phyloP scores from a whole-genome alignment of 495 filamentous ascomycete genomes.

The Bathelium albidoporum region DNA sequence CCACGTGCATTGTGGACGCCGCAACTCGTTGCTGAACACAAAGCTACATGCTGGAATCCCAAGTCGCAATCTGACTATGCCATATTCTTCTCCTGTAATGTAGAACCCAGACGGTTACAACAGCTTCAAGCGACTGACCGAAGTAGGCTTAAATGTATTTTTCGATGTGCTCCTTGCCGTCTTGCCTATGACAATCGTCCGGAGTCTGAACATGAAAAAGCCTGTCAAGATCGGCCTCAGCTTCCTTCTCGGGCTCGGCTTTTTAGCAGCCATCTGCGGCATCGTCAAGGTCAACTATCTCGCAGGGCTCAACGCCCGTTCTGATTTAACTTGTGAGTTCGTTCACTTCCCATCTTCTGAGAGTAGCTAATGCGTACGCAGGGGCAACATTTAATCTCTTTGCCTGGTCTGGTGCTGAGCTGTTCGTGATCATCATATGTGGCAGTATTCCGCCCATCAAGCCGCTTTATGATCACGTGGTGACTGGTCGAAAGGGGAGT shows the following conservation, averaged over 20 bases:
- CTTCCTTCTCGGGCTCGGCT: neutral
- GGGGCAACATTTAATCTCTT: neutral
- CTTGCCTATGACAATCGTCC: neutral
- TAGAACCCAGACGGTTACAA: too few species aligned
- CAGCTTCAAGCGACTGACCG: neutral
- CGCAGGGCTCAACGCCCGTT: neutral
- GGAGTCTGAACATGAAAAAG: neutral
- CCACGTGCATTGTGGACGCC: too few species aligned
- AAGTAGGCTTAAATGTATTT: neutral
- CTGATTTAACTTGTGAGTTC: neutral
- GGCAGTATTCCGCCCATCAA: too few species aligned
- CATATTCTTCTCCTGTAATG: too few species aligned
- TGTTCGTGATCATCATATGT: too few species aligned
- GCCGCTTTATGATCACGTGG: too few species aligned
- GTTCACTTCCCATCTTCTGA: neutral
- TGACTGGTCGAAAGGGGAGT: too few species aligned
- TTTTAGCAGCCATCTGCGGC: neutral
- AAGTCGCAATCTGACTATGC: too few species aligned
- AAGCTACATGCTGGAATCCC: too few species aligned
- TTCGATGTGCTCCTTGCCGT: neutral
- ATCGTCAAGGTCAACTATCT: neutral
- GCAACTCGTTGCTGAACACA: too few species aligned
- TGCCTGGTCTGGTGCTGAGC: neutral
- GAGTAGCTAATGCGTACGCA: neutral
- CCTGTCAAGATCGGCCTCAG: neutral